Percentiles rank a stretch among this genome's conserved stretches.
phyloP scores from a whole-genome alignment of 768 basidiomycete genomes.

The Auricularia cornea region DNA sequence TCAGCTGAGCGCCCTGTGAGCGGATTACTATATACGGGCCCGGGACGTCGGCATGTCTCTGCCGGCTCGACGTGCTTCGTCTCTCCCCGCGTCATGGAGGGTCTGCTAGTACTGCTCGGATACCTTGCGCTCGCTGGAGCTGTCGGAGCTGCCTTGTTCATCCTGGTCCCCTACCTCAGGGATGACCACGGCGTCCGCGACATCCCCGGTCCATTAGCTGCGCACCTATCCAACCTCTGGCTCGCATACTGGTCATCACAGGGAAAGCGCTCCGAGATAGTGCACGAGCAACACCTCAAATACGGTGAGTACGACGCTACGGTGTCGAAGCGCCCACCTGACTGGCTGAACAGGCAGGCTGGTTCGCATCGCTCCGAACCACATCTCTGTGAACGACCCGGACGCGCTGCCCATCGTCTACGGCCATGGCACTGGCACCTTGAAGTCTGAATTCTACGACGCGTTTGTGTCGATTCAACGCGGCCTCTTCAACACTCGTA shows the following conservation, averaged over 20 bases:
- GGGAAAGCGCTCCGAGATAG: constrained; percentile 68
- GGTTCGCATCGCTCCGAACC: constrained; percentile 67
- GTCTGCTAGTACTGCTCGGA: no score
- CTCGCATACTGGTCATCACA: constrained; percentile 52
- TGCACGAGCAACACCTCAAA: constrained; percentile 65
- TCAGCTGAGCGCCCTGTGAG: no score
- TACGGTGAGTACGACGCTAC: constrained; percentile 42
- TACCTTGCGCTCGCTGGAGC: not conserved
- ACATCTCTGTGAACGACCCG: constrained; percentile 70
- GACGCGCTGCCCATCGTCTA: constrained; percentile 69
- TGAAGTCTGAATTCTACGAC: constrained; percentile 73
- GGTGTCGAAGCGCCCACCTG: not conserved
- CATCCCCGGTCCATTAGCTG: constrained; percentile 62
- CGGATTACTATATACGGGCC: no score
- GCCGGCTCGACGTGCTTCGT: no score
- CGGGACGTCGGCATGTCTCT: no score
- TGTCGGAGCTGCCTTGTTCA: not conserved
- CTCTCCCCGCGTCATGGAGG: no score
- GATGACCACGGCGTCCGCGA: constrained; percentile 53
- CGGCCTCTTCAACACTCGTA: constrained; percentile 72
- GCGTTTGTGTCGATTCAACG: constrained; percentile 64
- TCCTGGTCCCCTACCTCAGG: constrained; percentile 40
- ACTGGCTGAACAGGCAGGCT: constrained; percentile 39
- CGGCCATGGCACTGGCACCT: constrained; percentile 75
- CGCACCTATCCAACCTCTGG: constrained; percentile 68